phyloP scores from a whole-genome alignment of 768 basidiomycete genomes.

The Tephrocybe sp. region DNA sequence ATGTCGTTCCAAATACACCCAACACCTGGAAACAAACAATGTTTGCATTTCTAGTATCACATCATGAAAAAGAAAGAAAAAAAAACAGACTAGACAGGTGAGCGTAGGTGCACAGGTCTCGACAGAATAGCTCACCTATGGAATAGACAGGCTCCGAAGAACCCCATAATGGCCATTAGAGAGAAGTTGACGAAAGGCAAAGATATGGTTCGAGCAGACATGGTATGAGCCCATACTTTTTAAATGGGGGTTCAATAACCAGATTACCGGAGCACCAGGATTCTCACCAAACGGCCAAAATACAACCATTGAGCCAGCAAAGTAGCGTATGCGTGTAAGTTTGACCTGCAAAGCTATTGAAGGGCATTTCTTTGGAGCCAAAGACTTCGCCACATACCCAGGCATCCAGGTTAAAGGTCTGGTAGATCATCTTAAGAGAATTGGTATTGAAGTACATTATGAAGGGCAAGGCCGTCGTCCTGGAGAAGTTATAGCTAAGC shows the following conservation, averaged over 20 bases:
- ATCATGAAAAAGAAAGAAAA: too few relatives aligned
- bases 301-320: conserved; percentile 14
- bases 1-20: conserved; percentile 21
- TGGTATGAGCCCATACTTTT: conserved; percentile 15
- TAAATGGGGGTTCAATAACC: neutral
- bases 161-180: conserved; percentile 7
- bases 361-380: too few relatives aligned
- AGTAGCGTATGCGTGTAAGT: conserved; percentile 9
- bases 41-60: neutral
- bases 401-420: too few relatives aligned
- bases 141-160: conserved; percentile 11
- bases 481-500: too few relatives aligned
- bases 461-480: too few relatives aligned
- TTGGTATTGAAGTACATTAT: too few relatives aligned
- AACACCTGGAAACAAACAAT: conserved; percentile 1
- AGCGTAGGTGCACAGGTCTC: neutral
- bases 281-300: conserved; percentile 18
- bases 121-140: conserved; percentile 10
- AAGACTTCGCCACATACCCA: too few relatives aligned
- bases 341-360: too few relatives aligned
- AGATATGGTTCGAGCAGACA: conserved; percentile 10
- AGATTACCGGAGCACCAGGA: neutral
- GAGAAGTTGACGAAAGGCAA: conserved; percentile 1
- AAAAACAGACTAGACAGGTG: neutral
- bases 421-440: too few relatives aligned